A percentile compares a stretch with the other conserved stretches of the same genome.
Evolutionary conservation across 139 green algal genomes (phyloP).

Genomic region (Nannochloris sp.): DNA sequence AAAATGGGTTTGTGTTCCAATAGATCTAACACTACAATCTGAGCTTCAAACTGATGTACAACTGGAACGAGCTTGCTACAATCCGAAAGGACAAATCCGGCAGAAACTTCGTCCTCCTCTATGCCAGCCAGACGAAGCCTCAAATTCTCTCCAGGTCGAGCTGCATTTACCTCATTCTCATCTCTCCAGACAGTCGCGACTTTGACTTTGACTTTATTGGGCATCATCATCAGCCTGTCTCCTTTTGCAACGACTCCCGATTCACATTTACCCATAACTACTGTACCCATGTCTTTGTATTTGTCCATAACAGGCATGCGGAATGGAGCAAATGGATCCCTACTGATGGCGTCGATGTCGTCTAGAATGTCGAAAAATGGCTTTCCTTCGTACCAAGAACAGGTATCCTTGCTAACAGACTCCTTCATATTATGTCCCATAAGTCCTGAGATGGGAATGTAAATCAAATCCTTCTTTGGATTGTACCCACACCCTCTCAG

Average conservation of each 20-base stretch:
- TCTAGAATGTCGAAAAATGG: conserved; percentile 90
- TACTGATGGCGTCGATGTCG: conserved; percentile 52
- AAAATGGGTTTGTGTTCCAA: conserved; percentile 97
- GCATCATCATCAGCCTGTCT: conserved; percentile 84
- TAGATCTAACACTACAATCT: conserved; percentile 65
- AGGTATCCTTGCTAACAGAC: conserved; percentile 17
- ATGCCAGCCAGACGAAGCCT: conserved; percentile 63
- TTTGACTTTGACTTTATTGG: conserved; percentile 85
- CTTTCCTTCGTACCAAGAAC: conserved; percentile 64
- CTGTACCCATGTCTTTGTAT: conserved; percentile 92
- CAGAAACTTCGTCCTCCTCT: conserved; percentile 77
- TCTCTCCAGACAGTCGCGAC: conserved; percentile 84
- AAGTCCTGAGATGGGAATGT: conserved; percentile 88
- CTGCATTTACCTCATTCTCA: conserved; percentile 74
- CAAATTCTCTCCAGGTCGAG: conserved; percentile 75
- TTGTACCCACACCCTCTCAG: conserved; percentile 81
- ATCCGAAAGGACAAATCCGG: conserved; percentile 84
- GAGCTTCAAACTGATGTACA: conserved; percentile 77
- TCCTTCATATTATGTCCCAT: conserved; percentile 85
- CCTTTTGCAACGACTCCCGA: conserved; percentile 71
- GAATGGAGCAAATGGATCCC: conserved; percentile 61
- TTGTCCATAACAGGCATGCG: conserved; percentile 95
- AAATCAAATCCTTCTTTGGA: conserved; percentile 79
- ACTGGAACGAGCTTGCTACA: conserved; percentile 52
- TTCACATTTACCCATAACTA: conserved; percentile 98